Base-by-base conservation (phyloP, 306 rosid species). In the Dalbergia cultrata region DNA sequence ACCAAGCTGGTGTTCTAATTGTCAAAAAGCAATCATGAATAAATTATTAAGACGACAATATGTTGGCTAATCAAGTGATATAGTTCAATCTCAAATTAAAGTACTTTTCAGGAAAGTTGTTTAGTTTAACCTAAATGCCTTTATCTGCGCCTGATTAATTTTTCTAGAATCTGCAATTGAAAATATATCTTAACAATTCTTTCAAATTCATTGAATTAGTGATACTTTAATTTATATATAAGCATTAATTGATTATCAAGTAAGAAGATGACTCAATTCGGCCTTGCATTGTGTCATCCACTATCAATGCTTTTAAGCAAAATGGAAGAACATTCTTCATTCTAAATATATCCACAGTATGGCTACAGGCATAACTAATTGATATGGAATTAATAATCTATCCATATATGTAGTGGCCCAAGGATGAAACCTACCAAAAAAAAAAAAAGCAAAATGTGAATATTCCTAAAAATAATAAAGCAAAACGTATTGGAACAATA, bases 361-460 rank as follows among this genome's bases (percentile, higher is more conserved):
- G 66, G 45, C 17, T 13, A 41, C 11, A 12, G 58, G 33, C 57
- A 73, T 49, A 41, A 3, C 35, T 56, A 26, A 65, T 33, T 57
- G 1, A 21, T 77, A 63, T 73, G 80, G 50, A 63, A 72, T 50
- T 61, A 14, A 33, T 33, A 13, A 59, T 70, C 13, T 44, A 10
- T 63, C 10, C 35, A 54, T 71, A 35, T 41, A 69, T 56, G n/a
- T 69, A 39, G 74, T n/a, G 26, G 62, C 26, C 39, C n/a, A 61
- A 81, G 43, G 67, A 34, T 58, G 26, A 81, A 66, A 72, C 83
- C 83, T 72, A 72, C n/a, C n/a, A 77, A 56, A 72, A 18, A 60
- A 13, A 18, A 26, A 37, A 37, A 61, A 79, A 60, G 60, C 60
- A 7, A 7, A 54, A 54, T 17, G 21, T 54, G 60, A 17, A 54